Base-by-base conservation (phyloP, 805 yeast species). In the Ogataea trehaloabstinens region DNA sequence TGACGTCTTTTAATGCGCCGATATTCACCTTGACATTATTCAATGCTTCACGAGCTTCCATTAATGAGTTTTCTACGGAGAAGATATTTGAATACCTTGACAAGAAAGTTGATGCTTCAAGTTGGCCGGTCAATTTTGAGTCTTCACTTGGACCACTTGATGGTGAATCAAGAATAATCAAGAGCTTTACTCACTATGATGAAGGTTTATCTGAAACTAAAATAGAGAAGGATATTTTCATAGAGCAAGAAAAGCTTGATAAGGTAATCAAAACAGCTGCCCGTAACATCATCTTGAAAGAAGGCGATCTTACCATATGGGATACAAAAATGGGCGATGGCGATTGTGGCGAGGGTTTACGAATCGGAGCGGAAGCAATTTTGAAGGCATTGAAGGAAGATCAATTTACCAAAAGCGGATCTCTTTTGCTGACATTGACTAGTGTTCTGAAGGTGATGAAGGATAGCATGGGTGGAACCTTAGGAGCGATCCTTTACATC, bases 241-340 rank as follows among this genome's bases (percentile, higher is more conserved):
- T 22, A 22, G 25, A 22, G 11, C 51, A 51, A 2, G 40, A 24
- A 10, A 2, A 28, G 3, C 21, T 54, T 17, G 38, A 49, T 4
- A 20, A 22, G 1, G 42, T 58, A 5, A 42, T 61, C 15, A 45
- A 40, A 11, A 49, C 47, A 20, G 68, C 63, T 2, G 58, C 63
- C 2, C 35, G 49, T 15, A 61, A 58, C 15, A 49, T 65, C 6
- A 59, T 64, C 35, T 43, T 46, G 3, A 58, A 44, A 29, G 68
- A 65, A 38, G 67, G 67, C 3, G 62, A 60, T 15, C 49, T 66
- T 37, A 66, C 71, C 13, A 57, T 56, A 18, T 66, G 68, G 67
- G 71, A 66, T 42, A 66, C 71, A 18, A 56, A 60, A 41, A 61
- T 64, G 63, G 70, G 71, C n/a, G 71, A 66, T 43, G 71, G 71